phyloP scores from a whole-genome alignment of 805 yeast species.

The Ogataea trehaloabstinens region DNA sequence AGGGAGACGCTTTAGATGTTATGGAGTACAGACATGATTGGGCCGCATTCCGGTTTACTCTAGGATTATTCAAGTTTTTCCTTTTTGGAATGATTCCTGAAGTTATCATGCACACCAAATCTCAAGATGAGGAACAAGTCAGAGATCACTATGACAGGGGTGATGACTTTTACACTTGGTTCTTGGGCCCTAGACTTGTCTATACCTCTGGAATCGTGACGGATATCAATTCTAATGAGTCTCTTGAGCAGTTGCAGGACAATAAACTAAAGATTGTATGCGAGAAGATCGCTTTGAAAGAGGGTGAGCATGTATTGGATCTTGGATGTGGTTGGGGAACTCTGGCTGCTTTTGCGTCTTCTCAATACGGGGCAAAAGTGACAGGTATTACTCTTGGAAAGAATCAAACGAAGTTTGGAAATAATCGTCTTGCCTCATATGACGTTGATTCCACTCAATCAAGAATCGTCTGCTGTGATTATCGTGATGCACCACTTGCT shows the following conservation, averaged over 20 bases:
- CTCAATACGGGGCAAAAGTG: slow-evolving; percentile 77
- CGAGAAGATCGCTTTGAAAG: slow-evolving; percentile 72
- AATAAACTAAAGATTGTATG: slow-evolving; percentile 85
- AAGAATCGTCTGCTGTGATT: slow-evolving; percentile 76
- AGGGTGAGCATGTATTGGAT: slow-evolving; percentile 77
- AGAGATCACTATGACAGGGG: slow-evolving; percentile 96
- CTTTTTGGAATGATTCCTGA: slow-evolving; percentile 88
- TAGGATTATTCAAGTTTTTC: slow-evolving; percentile 74
- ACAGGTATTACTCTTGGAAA: slow-evolving; percentile 89
- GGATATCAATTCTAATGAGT: slow-evolving; percentile 68
- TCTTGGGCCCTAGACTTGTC: slow-evolving; percentile 91
- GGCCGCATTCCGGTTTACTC: slow-evolving; percentile 79
- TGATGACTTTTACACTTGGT: slow-evolving; percentile 92
- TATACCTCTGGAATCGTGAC: slow-evolving; percentile 84
- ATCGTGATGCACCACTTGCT: slow-evolving; percentile 85
- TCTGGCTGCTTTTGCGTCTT: slow-evolving; percentile 78
- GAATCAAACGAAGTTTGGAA: slow-evolving; percentile 92
- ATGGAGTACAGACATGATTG: slow-evolving; percentile 90
- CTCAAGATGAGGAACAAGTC: slow-evolving; percentile 95
- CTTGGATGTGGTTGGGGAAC: slow-evolving; percentile 98
- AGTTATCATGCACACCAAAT: slow-evolving; percentile 85
- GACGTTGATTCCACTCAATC: slow-evolving; percentile 71
- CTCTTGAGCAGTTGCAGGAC: slow-evolving; percentile 81
- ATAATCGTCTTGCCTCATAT: slow-evolving; percentile 60
- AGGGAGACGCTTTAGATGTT: slow-evolving; percentile 82